phyloP scores from a whole-genome alignment of 2,329 filamentous ascomycete species.

The Niveomyces coronatus region DNA sequence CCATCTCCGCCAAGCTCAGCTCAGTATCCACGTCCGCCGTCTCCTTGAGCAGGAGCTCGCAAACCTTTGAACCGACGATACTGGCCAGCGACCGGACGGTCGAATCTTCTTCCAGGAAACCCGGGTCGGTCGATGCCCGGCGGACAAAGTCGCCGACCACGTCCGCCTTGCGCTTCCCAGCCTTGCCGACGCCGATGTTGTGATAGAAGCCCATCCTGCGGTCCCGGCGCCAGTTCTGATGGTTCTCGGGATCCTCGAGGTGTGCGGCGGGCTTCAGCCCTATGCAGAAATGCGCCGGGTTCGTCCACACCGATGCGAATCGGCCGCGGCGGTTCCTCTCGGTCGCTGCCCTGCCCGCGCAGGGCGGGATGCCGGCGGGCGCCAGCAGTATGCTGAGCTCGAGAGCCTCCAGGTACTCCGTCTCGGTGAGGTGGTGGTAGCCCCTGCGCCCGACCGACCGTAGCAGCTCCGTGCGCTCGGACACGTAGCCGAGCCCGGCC shows the following conservation, averaged over 20 bases:
- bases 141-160: background rate
- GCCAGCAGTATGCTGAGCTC: too few relatives aligned
- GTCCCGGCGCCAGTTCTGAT: background rate
- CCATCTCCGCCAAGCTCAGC: conserved; percentile 7
- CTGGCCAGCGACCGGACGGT: too few relatives aligned
- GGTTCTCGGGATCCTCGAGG: background rate
- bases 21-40: conserved; percentile 5
- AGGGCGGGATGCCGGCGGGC: too few relatives aligned
- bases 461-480: background rate
- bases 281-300: background rate
- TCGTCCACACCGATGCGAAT: background rate
- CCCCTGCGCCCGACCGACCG: background rate
- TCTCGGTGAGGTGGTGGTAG: background rate
- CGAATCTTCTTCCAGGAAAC: too few relatives aligned
- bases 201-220: background rate
- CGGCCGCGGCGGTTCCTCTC: background rate
- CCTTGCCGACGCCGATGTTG: background rate
- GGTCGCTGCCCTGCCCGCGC: background rate
- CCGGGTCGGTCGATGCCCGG: too few relatives aligned
- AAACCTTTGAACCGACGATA: conserved; percentile 10
- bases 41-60: conserved; percentile 9
- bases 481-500: conserved; percentile 25
- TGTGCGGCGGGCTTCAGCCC: background rate
- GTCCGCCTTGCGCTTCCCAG: background rate
- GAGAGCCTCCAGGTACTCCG: background rate